Conservation (phyloP, 441 rosid genomes). For the Viola pubescens region DNA sequence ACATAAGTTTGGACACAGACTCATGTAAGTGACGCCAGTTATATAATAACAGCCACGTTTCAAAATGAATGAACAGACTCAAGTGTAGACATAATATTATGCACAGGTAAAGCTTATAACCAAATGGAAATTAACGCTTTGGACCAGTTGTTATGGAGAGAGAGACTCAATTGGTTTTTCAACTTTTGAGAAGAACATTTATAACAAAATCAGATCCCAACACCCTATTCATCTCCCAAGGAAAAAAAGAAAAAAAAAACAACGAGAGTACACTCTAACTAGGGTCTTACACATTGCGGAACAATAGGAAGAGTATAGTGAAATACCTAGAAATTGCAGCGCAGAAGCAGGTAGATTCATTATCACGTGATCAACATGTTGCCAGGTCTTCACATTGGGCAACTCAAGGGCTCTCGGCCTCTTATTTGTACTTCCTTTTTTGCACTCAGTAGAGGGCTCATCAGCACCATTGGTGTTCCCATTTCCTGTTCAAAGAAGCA, state of each 20-base stretch:
- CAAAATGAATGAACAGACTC: not conserved
- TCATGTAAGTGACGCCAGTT: not conserved
- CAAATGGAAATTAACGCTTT: not conserved
- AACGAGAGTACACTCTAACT: no score
- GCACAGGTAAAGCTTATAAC: not conserved
- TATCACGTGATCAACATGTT: slow-evolving; percentile 79
- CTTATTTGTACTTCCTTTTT: slow-evolving; percentile 45
- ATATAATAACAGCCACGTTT: not conserved
- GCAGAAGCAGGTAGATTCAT: slow-evolving; percentile 99
- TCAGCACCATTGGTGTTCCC: slow-evolving; percentile 21
- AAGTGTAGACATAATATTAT: not conserved
- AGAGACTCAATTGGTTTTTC: no score
- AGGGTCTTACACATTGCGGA: no score
- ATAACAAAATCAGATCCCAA: no score
- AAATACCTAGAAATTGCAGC: slow-evolving; percentile 66
- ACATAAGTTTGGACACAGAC: not conserved
- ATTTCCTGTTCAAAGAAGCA: slow-evolving; percentile 29
- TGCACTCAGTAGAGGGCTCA: slow-evolving; percentile 13
- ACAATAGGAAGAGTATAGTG: not conserved
- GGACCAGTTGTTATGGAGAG: no score
- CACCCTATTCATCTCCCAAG: not conserved
- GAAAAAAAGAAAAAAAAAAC: not conserved
- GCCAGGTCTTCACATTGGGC: slow-evolving; percentile 58
- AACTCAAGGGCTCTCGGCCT: slow-evolving; percentile 47
- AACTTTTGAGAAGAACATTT: no score